Conservation (phyloP, 1,139 yeast species). For the Taiozyma sp. region DNA sequence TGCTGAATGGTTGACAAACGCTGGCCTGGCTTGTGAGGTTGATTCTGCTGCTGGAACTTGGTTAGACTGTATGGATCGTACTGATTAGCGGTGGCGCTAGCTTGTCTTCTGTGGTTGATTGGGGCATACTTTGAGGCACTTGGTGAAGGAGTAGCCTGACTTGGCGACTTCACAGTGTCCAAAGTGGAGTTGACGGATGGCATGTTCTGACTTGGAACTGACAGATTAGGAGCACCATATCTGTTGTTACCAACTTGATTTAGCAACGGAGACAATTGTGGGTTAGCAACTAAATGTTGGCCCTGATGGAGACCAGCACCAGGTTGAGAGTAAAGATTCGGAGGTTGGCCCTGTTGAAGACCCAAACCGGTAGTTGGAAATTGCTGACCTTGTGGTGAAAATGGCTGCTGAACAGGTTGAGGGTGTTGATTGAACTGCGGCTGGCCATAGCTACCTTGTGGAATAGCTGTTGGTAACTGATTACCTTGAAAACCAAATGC, state of each 20-base stretch:
- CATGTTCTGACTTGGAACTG: not conserved
- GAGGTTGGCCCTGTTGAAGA: not conserved
- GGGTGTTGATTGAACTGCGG: not conserved
- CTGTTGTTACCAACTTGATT: constrained; percentile 2
- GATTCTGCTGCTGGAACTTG: constrained; percentile 8
- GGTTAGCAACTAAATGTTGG: constrained; percentile 1
- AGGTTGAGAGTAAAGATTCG: not conserved
- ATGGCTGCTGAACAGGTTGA: not conserved
- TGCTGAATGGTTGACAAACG: constrained; percentile 4
- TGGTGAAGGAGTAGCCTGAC: constrained; percentile 20
- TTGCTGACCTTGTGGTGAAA: not conserved
- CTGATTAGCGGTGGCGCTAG: constrained; percentile 22
- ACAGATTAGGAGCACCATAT: not conserved
- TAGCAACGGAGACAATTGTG: constrained; percentile 10
- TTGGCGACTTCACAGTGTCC: constrained; percentile 10
- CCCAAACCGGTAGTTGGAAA: not conserved
- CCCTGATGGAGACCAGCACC: not conserved
- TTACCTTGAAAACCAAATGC: not conserved
- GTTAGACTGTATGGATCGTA: constrained; percentile 20
- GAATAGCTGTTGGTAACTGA: not conserved
- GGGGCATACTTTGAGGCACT: constrained; percentile 33
- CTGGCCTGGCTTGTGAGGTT: not conserved
- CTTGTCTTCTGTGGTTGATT: constrained; percentile 30
- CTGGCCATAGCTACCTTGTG: not conserved
- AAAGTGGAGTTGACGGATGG: not conserved